Evolutionary conservation across 169 alveolate species (phyloP).

Genomic region (Amoebophrya sp.): DNA sequence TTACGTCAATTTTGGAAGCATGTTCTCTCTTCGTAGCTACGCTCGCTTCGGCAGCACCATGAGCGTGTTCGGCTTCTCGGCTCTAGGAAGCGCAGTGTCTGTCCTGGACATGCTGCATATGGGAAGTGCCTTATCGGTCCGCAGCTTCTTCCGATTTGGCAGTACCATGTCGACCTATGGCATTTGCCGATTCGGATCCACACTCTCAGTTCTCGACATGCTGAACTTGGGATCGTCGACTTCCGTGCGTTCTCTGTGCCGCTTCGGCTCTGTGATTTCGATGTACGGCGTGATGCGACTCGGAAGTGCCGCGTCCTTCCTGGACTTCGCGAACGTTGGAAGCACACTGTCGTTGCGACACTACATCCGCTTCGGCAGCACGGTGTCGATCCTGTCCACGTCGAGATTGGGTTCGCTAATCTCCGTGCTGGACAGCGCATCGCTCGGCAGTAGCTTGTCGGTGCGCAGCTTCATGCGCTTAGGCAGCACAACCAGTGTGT

Average conservation of each 20-base stretch:
- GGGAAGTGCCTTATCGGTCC: constrained; percentile 1
- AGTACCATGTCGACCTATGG: neutral
- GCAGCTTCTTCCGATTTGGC: constrained; percentile 25
- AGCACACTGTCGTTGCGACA: constrained; percentile 8
- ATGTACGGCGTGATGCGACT: constrained; percentile 13
- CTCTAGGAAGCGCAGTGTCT: neutral
- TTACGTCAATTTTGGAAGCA: neutral
- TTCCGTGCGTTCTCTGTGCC: neutral
- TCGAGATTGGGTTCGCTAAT: neutral
- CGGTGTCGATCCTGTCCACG: neutral
- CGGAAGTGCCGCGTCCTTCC: neutral
- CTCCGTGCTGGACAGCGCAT: neutral
- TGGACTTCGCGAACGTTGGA: constrained; percentile 22
- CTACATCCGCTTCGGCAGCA: constrained; percentile 22
- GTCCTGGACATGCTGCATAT: neutral
- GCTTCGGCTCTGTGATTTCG: neutral
- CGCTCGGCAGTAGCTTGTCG: neutral
- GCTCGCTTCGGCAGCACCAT: constrained; percentile 22
- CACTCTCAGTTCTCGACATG: neutral
- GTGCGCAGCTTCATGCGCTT: neutral
- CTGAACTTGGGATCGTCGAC: neutral
- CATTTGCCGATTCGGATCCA: neutral
- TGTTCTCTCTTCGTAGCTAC: constrained; percentile 3
- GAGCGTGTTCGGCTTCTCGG: constrained; percentile 7
- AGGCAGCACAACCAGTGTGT: neutral